Evolutionary conservation across 2,329 filamentous ascomycete genomes (phyloP).

Genomic region (Aspergillus phoenicis): DNA sequence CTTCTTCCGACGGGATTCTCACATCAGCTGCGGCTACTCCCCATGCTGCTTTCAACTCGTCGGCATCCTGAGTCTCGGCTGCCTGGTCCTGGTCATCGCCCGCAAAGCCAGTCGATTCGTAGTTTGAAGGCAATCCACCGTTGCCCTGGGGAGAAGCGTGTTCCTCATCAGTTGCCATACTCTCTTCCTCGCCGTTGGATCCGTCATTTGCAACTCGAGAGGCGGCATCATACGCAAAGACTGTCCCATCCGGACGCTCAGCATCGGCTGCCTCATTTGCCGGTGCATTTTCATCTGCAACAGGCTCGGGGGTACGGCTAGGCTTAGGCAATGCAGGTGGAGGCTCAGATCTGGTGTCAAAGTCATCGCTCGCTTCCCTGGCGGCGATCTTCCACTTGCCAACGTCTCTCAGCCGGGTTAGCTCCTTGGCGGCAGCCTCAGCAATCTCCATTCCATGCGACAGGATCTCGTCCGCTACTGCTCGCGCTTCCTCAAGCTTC

Average conservation of each 20-base stretch:
- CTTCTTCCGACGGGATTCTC: not conserved
- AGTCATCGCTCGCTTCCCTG: constrained; percentile 74
- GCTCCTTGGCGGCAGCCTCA: constrained; percentile 75
- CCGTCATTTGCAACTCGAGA: not conserved
- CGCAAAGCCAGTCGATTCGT: not conserved
- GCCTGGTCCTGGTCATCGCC: not conserved
- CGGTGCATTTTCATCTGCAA: constrained; percentile 5
- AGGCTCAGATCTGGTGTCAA: constrained; percentile 62
- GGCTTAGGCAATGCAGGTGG: constrained; percentile 37
- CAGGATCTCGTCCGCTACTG: constrained; percentile 70
- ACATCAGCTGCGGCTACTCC: constrained; percentile 56
- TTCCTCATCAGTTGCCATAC: constrained; percentile 1
- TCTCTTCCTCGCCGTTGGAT: not conserved
- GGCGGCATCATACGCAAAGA: not conserved
- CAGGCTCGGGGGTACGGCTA: constrained; percentile 14
- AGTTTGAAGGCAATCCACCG: not conserved
- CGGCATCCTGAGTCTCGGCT: not conserved
- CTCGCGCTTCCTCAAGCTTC: constrained; percentile 67
- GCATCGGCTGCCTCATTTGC: not conserved
- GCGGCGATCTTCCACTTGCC: constrained; percentile 80
- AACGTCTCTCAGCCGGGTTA: constrained; percentile 78
- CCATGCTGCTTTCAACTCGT: constrained; percentile 42
- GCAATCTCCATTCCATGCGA: constrained; percentile 79
- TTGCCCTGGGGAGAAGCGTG: not conserved
- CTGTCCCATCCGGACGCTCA: not conserved